Evolutionary conservation across 345 rosid genomes (phyloP).

Genomic region (Gynandropsis gynandra): DNA sequence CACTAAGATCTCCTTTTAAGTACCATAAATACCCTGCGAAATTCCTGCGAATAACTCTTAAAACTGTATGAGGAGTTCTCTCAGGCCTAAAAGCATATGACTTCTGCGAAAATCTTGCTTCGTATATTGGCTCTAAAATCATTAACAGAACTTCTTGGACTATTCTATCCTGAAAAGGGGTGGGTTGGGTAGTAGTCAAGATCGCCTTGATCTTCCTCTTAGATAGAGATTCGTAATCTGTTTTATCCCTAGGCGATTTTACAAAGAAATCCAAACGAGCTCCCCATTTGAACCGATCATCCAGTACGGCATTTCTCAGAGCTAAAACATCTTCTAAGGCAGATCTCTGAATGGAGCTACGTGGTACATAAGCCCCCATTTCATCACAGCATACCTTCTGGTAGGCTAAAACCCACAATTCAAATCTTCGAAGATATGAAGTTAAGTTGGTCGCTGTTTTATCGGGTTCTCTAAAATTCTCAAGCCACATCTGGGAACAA

Average conservation of each 20-base stretch:
- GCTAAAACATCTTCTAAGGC: constrained; percentile 79
- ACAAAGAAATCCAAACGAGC: constrained; percentile 80
- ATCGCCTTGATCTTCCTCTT: constrained; percentile 91
- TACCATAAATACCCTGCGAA: constrained; percentile 95
- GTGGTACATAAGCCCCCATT: constrained; percentile 78
- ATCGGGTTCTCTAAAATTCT: constrained; percentile 45
- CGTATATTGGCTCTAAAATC: constrained; percentile 82
- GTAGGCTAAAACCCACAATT: constrained; percentile 88
- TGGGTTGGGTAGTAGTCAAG: constrained; percentile 79
- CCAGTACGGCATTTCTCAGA: constrained; percentile 85
- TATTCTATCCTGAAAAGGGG: constrained; percentile 86
- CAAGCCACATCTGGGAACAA: constrained; percentile 97
- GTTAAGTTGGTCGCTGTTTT: constrained; percentile 49
- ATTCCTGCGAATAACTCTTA: constrained; percentile 85
- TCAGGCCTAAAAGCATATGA: constrained; percentile 91
- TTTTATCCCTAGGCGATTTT: constrained; percentile 85
- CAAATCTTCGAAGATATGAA: constrained; percentile 68
- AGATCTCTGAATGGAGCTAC: constrained; percentile 65
- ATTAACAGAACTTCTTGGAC: constrained; percentile 87
- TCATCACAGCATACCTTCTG: constrained; percentile 90
- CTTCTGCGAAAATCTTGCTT: constrained; percentile 75
- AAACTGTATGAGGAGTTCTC: constrained; percentile 73
- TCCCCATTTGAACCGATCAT: constrained; percentile 91
- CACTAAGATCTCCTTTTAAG: constrained; percentile 85
- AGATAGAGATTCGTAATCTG: constrained; percentile 72